Conservation (phyloP, 495 filamentous ascomycete species). For the Endocarpon pusillum region DNA sequence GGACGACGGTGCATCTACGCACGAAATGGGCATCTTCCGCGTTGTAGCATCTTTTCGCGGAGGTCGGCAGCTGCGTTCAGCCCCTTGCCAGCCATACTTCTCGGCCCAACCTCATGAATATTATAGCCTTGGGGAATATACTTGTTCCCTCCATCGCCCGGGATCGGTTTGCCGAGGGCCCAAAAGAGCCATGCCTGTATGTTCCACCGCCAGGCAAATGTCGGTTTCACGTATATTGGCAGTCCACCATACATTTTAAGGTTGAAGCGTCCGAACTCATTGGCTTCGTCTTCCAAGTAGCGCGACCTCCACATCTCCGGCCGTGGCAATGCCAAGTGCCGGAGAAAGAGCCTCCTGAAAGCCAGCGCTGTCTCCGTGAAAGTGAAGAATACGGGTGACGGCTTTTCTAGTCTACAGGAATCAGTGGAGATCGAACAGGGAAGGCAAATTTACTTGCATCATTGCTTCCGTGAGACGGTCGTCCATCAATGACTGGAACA, state of each 20-base stretch:
- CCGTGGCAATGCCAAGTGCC: slow-evolving; percentile 38
- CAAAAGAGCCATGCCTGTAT: slow-evolving; percentile 26
- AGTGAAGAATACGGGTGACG: no score
- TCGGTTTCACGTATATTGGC: slow-evolving; percentile 35
- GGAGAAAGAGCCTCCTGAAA: slow-evolving; percentile 33
- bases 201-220: slow-evolving; percentile 32
- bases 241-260: slow-evolving; percentile 14
- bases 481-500: no score
- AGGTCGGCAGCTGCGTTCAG: no score
- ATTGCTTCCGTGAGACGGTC: no score
- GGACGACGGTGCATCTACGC: no score
- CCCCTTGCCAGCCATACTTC: slow-evolving; percentile 29
- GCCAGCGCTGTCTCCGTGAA: no score
- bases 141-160: slow-evolving; percentile 28
- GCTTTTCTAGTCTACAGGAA: no score
- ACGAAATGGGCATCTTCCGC: no score
- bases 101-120: slow-evolving; percentile 34
- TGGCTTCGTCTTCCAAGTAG: slow-evolving; percentile 14
- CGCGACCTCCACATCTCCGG: no score
- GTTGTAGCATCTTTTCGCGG: no score
- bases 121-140: slow-evolving; percentile 34
- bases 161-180: slow-evolving; percentile 29
- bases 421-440: no score
- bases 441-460: no score
- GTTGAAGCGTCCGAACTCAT: slow-evolving; percentile 18